Base-by-base conservation (phyloP, 1,284 basidiomycete genomes). In the Butyriboletus appendiculatus region DNA sequence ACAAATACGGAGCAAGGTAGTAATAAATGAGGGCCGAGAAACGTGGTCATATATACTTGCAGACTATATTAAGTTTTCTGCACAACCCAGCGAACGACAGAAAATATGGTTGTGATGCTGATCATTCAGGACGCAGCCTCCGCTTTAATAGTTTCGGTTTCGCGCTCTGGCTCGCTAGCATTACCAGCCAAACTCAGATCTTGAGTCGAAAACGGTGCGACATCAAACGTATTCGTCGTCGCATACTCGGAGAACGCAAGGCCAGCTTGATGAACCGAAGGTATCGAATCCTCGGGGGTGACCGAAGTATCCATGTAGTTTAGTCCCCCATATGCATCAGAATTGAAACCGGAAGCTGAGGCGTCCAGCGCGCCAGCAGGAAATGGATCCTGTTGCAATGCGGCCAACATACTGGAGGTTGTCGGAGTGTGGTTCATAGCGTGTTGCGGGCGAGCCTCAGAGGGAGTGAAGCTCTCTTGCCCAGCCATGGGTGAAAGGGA, bases 351-450 rank as follows among this genome's bases (percentile, higher is more conserved):
- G 11, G 80, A 77, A 44, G 81, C 71, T 52, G 81, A 70, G 14
- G 82, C 78, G 67, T 90, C 88, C 62, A 90, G 75, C 47, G 85
- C 75, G 53, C 80, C 80, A 38, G 78, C 59, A 12, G 81, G 76
- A 74, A 88, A 92, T 30, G 82, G 67, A 55, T 91, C 90, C 45
- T 86, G 81, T 66, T 90, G 89, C 58, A 92, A 76, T 10, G 88
- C 89, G 44, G 90, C 90, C 58, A 92, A 81, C 90, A 92, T 92
- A 71, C 87, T 91, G 48, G 89, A 90, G 28, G 90, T 92, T 22
- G 90, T 92, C 14, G 90, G 90, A 30, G 89, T 89, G 67, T 90
- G 83, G 14, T 77, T 80, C 81, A 91, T 75, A 67, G 52, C 73
- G 72, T 59, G 81, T 70, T 65, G 64, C 4, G 75, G 72, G 14